Base-by-base conservation (phyloP, 768 basidiomycete species). In the Pleurotus cornucopiae region DNA sequence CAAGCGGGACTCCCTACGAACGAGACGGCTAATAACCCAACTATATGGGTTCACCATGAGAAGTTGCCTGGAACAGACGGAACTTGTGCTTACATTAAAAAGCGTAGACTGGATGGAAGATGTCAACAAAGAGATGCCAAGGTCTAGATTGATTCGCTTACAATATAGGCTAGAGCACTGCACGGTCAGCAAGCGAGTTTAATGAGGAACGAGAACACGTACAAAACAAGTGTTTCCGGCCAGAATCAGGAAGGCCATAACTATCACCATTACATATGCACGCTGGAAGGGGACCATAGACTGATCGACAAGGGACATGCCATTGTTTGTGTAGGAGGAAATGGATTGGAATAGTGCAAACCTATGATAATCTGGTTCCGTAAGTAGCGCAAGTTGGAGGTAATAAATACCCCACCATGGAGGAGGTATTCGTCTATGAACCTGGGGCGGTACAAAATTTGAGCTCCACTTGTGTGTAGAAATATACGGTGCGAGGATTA, bases 151-250 rank as follows among this genome's bases (percentile, higher is more conserved):
- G 30, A 11, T 34, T 34, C 9, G 76, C 93, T 74, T 67, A 96
- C 93, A 94, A 86, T 58, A 95, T 78, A 46, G 93, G 93, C 91
- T 94, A 60, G 21, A 56, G 55, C 56, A 18, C 5, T 23, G 56
- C 6, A 30, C 7, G 7, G 11, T 34, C 11, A 34, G 11, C 30
- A 34, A 34, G 1, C 30, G 30, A 9, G 30, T 7, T 34, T 34
- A 11, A 11, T 9, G 4, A 11, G 7, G 30, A 34, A 7, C 5
- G 25, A 9, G 3, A 46, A 47, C 40, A 39, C 92, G 77, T 63
- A 96, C 94, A 64, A 91, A 96, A 21, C 83, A 87, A 43, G 94
- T 96, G 66, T 98, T 98, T 9, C 96, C 96, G 46, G 92, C 93
- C 47, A 98, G 69, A 59, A 97, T 88, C 21, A 91, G 71, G 43